phyloP scores from a whole-genome alignment of 371 early-diverging fungal genomes.

The Apophysomyces variabilis region DNA sequence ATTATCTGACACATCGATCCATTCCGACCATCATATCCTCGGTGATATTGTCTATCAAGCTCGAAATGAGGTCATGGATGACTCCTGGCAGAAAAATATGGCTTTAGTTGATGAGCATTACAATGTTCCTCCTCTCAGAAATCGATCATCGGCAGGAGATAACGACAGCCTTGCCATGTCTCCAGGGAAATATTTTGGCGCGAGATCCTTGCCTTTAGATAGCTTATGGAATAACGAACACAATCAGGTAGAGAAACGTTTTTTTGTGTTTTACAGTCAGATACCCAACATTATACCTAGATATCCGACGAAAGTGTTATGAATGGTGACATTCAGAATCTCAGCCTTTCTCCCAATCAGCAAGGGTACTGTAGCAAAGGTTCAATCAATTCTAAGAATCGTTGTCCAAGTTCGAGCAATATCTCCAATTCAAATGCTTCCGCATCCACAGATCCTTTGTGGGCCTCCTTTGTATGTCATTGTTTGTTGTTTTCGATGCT shows the following conservation, averaged over 20 bases:
- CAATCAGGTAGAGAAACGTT: not conserved
- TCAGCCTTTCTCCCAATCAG: not conserved
- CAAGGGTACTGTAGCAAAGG: not conserved
- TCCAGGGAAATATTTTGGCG: slow-evolving; percentile 41
- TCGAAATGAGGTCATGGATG: not conserved
- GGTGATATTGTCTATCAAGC: slow-evolving; percentile 20
- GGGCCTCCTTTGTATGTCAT: slow-evolving; percentile 2
- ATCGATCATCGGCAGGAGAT: slow-evolving; percentile 1
- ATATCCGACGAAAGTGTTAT: not conserved
- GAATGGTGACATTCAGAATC: not conserved
- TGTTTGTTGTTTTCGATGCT: not conserved
- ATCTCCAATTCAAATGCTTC: not conserved
- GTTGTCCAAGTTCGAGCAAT: not conserved
- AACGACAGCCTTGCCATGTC: slow-evolving; percentile 21
- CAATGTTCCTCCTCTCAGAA: slow-evolving; percentile 25
- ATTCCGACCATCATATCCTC: slow-evolving; percentile 28
- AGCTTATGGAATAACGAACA: slow-evolving; percentile 15
- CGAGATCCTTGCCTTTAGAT: slow-evolving; percentile 34
- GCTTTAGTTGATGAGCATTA: slow-evolving; percentile 24
- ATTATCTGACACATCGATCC: slow-evolving; percentile 23
- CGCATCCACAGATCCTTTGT: slow-evolving; percentile 7
- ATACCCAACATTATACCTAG: no score
- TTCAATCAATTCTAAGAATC: not conserved
- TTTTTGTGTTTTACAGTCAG: not conserved
- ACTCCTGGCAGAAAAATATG: slow-evolving; percentile 15